A percentile compares a stretch with the other conserved stretches of the same genome.
Conservation (phyloP, 495 filamentous ascomycete species). For the Penicillium cosmopolitanum region DNA sequence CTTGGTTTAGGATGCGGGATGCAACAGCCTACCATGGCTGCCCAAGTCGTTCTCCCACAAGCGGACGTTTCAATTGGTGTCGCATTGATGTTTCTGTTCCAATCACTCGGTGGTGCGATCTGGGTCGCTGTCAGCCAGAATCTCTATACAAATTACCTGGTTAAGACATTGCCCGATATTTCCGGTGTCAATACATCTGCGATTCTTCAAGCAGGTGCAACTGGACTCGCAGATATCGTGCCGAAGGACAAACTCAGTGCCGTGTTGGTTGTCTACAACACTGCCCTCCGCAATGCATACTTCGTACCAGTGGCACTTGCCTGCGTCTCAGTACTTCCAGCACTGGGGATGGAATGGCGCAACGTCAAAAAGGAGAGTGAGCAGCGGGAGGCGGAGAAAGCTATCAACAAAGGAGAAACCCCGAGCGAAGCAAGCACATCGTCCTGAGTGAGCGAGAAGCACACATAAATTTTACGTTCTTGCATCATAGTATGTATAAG, state of each 20-base stretch:
- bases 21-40: constrained; percentile 67
- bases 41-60: constrained; percentile 61
- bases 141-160: constrained; percentile 58
- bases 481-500: neutral
- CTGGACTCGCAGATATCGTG: constrained; percentile 34
- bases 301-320: constrained; percentile 56
- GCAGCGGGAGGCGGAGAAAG: constrained; percentile 7
- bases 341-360: constrained; percentile 63
- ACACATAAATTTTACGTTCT: neutral
- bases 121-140: constrained; percentile 64
- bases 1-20: constrained; percentile 73
- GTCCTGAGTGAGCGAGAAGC: neutral
- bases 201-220: constrained; percentile 22
- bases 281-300: constrained; percentile 57
- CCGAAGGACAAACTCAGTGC: constrained; percentile 39
- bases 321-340: constrained; percentile 52
- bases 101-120: constrained; percentile 67
- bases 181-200: constrained; percentile 48
- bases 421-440: neutral
- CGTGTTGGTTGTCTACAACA: constrained; percentile 61
- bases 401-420: neutral
- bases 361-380: constrained; percentile 52
- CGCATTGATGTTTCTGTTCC: constrained; percentile 66
- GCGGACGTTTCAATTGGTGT: constrained; percentile 65
- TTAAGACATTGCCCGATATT: constrained; percentile 41